These are phyloP conservation scores for Arachis hypogaea DNA, from an alignment of 306 rosid genomes.

Conservation along the genomic window DNA sequence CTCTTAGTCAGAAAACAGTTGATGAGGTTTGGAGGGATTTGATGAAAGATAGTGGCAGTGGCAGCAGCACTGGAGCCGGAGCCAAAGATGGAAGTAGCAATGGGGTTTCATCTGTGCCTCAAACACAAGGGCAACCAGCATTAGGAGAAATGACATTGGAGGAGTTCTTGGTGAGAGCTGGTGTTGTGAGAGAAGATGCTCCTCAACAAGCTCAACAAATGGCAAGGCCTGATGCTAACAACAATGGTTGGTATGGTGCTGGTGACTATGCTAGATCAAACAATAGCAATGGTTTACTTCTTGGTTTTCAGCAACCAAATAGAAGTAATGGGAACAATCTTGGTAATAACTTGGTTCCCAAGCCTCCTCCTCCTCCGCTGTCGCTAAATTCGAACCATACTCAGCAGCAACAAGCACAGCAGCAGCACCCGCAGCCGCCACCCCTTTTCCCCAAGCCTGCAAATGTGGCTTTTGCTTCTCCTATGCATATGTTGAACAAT, in stretches of 20 bases:
- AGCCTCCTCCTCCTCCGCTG: conserved; percentile 50
- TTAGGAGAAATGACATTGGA: conserved; percentile 93
- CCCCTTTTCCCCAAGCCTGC: conserved; percentile 76
- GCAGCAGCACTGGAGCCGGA: conserved; percentile 9
- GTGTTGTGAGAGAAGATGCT: conserved; percentile 85
- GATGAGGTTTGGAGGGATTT: conserved; percentile 94
- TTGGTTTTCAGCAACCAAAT: conserved; percentile 63
- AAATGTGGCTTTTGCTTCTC: conserved; percentile 60
- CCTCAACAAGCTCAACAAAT: conserved; percentile 50
- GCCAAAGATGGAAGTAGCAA: conserved; percentile 32
- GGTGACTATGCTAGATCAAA: conserved; percentile 55
- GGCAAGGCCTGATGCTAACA: conserved; percentile 49
- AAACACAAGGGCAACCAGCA: conserved; percentile 76
- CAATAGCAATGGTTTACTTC: conserved; percentile 44
- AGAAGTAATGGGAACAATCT: conserved; percentile 49
- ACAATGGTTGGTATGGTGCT: conserved; percentile 57
- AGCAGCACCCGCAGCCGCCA: conserved; percentile 52
- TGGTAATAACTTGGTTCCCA: conserved; percentile 48
- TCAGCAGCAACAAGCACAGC: conserved; percentile 49
- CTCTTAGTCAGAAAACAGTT: conserved; percentile 89
- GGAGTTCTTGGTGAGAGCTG: conserved; percentile 86
- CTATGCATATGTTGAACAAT: conserved; percentile 57
- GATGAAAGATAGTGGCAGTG: conserved; percentile 51
- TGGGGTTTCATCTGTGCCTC: conserved; percentile 52
- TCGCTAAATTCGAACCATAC: conserved; percentile 51